Evolutionary conservation across 225 moss, liverwort and hornwort species (phyloP).

Genomic region (Climacium dendroides): DNA sequence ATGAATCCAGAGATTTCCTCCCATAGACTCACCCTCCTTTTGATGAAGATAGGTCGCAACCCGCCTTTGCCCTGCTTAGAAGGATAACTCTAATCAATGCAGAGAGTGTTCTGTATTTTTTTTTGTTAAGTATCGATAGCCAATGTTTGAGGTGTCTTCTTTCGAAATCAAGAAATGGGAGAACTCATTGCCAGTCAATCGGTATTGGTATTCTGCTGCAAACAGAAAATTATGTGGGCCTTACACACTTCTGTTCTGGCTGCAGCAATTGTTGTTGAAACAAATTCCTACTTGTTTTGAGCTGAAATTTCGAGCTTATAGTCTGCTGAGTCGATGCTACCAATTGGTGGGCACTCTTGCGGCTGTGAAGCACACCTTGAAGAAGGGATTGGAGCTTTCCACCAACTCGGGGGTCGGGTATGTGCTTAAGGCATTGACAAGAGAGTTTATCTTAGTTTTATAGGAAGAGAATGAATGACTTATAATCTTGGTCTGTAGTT

Average conservation of each 20-base stretch:
- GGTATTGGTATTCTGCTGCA: neutral
- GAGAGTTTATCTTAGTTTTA: neutral
- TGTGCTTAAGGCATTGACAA: neutral
- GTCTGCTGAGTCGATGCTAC: conserved; percentile 89
- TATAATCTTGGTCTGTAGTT: neutral
- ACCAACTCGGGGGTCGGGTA: conserved; percentile 67
- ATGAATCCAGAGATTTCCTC: neutral
- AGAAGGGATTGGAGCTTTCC: conserved; percentile 80
- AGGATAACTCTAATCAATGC: neutral
- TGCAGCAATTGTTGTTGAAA: conserved; percentile 96
- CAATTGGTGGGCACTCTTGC: conserved; percentile 70
- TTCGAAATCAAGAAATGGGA: neutral
- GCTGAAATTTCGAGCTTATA: conserved; percentile 87
- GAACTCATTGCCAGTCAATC: neutral
- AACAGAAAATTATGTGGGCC: neutral
- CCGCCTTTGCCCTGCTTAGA: neutral
- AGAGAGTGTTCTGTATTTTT: neutral
- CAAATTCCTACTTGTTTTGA: conserved; percentile 96
- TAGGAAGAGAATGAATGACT: neutral
- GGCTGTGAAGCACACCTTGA: conserved; percentile 69
- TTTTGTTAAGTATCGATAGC: neutral
- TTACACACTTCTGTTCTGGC: neutral
- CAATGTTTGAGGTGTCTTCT: neutral
- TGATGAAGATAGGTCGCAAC: neutral
- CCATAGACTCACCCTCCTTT: neutral